Conservation (phyloP, 2,329 filamentous ascomycete genomes). For the Paecilomyces formosus region DNA sequence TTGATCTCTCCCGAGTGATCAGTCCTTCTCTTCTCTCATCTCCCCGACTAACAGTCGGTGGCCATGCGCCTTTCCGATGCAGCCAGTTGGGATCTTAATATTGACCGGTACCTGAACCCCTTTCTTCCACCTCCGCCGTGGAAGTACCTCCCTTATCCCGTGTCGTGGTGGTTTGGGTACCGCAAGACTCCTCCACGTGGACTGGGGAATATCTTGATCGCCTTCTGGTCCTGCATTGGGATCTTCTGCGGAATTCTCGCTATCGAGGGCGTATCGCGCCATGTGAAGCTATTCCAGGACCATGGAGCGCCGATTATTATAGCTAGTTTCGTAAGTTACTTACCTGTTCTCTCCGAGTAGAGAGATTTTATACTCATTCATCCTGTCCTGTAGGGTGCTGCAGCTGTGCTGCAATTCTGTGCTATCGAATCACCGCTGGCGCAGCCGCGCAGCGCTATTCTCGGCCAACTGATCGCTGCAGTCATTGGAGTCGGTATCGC, state of each 20-base stretch:
- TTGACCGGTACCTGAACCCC: slow-evolving; percentile 69
- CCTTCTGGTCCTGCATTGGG: slow-evolving; percentile 59
- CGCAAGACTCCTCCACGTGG: slow-evolving; percentile 33
- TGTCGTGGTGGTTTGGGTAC: slow-evolving; percentile 64
- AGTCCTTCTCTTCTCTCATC: not conserved
- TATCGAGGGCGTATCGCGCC: slow-evolving; percentile 50
- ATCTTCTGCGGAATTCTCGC: slow-evolving; percentile 55
- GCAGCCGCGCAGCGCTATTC: slow-evolving; percentile 62
- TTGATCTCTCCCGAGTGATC: not conserved
- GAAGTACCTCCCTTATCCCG: slow-evolving; percentile 53
- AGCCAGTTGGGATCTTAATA: slow-evolving; percentile 53
- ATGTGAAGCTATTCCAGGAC: slow-evolving; percentile 47
- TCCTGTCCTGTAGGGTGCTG: slow-evolving; percentile 51
- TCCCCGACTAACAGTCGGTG: not conserved
- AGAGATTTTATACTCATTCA: not conserved
- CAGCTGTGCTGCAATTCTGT: slow-evolving; percentile 68
- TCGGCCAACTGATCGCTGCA: slow-evolving; percentile 60
- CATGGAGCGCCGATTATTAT: slow-evolving; percentile 55
- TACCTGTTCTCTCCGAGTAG: not conserved
- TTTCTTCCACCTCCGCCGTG: slow-evolving; percentile 60
- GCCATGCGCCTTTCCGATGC: slow-evolving; percentile 12
- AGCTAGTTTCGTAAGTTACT: slow-evolving; percentile 58
- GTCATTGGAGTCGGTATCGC: slow-evolving; percentile 54
- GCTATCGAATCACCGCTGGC: slow-evolving; percentile 64
- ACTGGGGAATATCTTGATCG: slow-evolving; percentile 52